Conservation (phyloP, 73 alveolate species). For the Loxodes magnus region DNA sequence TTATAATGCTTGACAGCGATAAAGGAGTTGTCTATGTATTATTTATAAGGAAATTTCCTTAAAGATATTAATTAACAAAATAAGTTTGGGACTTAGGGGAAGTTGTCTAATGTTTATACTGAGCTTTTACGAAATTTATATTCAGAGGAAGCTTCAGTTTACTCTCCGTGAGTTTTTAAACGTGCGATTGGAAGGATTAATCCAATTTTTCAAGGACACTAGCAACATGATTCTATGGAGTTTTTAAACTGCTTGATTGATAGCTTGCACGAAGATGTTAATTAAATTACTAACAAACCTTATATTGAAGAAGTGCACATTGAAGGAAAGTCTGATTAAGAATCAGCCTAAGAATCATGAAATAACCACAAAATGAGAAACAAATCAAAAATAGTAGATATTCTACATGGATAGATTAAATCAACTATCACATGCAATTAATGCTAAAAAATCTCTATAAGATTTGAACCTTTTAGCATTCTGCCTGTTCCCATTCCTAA, state of each 20-base stretch:
- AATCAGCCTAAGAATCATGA: conserved; percentile 83
- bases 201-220: conserved; percentile 56
- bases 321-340: conserved; percentile 55
- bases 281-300: conserved; percentile 73
- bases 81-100: conserved; percentile 87
- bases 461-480: conserved; percentile 90
- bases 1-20: conserved; percentile 16
- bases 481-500: conserved; percentile 93
- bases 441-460: conserved; percentile 64
- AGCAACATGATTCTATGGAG: conserved; percentile 89
- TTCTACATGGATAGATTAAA: conserved; percentile 88
- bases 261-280: conserved; percentile 94
- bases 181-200: conserved; percentile 23
- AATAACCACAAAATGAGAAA: conserved; percentile 71
- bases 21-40: not conserved
- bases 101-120: conserved; percentile 43
- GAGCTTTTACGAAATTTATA: conserved; percentile 35
- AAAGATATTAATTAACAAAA: conserved; percentile 69
- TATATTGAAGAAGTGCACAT: conserved; percentile 61
- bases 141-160: conserved; percentile 12
- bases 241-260: conserved; percentile 86
- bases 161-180: conserved; percentile 41
- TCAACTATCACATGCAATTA: conserved; percentile 79
- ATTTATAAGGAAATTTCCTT: not conserved
- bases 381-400: conserved; percentile 82